Conservation (phyloP, 257 asterid genomes). For the Plantago major region DNA sequence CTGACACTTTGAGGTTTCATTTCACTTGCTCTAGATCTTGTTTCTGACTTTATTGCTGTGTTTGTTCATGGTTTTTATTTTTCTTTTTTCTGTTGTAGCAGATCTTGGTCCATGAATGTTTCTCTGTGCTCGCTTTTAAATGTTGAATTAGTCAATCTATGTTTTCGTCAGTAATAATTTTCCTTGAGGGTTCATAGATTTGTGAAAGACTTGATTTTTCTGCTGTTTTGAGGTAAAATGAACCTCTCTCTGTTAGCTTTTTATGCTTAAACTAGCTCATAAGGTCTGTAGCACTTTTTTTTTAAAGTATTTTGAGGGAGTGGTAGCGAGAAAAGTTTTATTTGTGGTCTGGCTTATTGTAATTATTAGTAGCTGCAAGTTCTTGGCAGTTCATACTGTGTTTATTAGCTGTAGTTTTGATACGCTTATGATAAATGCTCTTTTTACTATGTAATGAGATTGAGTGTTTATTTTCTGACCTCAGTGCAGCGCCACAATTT, state of each 20-base stretch:
- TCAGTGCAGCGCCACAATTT: constrained; percentile 1
- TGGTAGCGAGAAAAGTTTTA: too few species aligned
- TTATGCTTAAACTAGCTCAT: background rate
- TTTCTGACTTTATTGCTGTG: constrained; percentile 8
- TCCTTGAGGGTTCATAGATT: background rate
- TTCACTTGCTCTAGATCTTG: constrained; percentile 24
- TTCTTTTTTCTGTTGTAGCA: background rate
- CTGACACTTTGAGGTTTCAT: constrained; percentile 6
- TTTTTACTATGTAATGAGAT: background rate
- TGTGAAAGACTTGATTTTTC: background rate
- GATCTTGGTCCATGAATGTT: background rate
- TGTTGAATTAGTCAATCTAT: background rate
- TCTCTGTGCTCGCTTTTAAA: background rate
- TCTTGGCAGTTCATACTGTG: constrained; percentile 7
- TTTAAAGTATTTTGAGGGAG: background rate
- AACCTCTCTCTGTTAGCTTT: background rate
- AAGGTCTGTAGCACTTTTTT: background rate
- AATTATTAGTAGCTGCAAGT: background rate
- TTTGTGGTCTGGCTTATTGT: background rate
- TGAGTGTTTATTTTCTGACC: too few species aligned
- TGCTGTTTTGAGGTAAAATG: background rate
- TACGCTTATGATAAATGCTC: background rate
- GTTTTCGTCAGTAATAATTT: constrained; percentile 2
- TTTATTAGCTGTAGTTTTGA: background rate
- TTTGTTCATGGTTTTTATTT: background rate